Evolutionary conservation across 768 basidiomycete species (phyloP).

Genomic region (Sistotremastrum niveocremeum): DNA sequence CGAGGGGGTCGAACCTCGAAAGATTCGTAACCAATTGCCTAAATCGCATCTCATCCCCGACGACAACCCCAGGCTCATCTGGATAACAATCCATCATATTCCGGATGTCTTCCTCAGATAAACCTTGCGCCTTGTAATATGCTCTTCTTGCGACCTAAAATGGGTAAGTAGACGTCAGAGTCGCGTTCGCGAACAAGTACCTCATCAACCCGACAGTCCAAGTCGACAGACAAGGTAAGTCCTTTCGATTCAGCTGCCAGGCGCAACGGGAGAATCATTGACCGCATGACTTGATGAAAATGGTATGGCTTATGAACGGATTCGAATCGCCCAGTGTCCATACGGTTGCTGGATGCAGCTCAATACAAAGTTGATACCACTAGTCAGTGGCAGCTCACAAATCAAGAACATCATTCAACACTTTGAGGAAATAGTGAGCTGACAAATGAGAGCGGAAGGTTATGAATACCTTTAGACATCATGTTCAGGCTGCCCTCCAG

Average conservation of each 20-base stretch:
- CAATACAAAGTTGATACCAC: not conserved
- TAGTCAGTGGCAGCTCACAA: constrained; percentile 32
- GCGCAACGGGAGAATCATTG: constrained; percentile 54
- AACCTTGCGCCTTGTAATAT: constrained; percentile 46
- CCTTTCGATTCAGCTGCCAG: constrained; percentile 54
- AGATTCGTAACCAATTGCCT: constrained; percentile 78
- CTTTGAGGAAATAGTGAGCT: constrained; percentile 18
- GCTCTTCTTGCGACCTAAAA: constrained; percentile 44
- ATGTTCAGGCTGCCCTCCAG: constrained; percentile 69
- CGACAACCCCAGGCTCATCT: constrained; percentile 51
- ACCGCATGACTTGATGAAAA: constrained; percentile 67
- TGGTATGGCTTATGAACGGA: constrained; percentile 46
- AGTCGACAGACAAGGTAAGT: constrained; percentile 50
- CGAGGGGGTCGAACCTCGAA: constrained; percentile 34
- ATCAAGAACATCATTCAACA: constrained; percentile 69
- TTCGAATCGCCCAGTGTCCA: constrained; percentile 81
- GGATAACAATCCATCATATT: constrained; percentile 31
- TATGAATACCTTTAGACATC: constrained; percentile 65
- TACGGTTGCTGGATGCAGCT: constrained; percentile 43
- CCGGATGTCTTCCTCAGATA: constrained; percentile 26
- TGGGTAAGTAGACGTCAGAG: not conserved
- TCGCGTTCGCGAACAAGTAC: constrained; percentile 20
- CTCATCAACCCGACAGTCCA: constrained; percentile 56
- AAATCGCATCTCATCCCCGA: constrained; percentile 73
- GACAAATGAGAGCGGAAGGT: constrained; percentile 3